These are phyloP conservation scores for Eimeria acervulina DNA, from an alignment of 169 alveolate genomes.

Conservation along the genomic window DNA sequence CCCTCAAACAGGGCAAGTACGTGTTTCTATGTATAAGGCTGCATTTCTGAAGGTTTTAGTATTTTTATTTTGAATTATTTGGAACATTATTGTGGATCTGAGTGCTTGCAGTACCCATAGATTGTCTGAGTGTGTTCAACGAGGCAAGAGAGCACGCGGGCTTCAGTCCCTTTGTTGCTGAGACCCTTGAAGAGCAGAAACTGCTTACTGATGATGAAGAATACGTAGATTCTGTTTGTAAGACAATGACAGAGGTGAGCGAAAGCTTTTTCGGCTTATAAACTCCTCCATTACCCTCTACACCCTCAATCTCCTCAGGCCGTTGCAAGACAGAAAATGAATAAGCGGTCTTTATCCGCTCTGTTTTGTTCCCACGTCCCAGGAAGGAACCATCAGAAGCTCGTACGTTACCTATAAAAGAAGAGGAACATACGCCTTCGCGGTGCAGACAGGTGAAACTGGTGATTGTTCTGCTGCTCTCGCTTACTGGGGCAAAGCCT, in stretches of 20 bases:
- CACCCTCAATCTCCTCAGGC: background rate
- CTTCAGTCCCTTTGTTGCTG: background rate
- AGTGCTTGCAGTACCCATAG: background rate
- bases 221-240: background rate
- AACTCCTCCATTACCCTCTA: too few relatives aligned
- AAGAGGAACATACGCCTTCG: background rate
- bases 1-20: background rate
- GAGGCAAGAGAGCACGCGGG: background rate
- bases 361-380: background rate
- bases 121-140: slow-evolving; percentile 24
- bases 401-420: background rate
- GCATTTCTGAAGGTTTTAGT: background rate
- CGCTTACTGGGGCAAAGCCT: background rate
- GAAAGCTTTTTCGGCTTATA: background rate
- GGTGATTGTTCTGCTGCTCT: slow-evolving; percentile 15
- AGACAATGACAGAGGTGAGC: background rate
- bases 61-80: background rate
- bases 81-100: background rate
- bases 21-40: background rate
- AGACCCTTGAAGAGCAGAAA: background rate
- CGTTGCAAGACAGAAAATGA: background rate
- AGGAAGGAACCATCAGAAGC: background rate
- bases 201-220: background rate
- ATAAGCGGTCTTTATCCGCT: background rate
- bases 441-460: background rate